Evolutionary conservation across 306 rosid species (phyloP).

Genomic region (Gynostemma pentaphyllum): DNA sequence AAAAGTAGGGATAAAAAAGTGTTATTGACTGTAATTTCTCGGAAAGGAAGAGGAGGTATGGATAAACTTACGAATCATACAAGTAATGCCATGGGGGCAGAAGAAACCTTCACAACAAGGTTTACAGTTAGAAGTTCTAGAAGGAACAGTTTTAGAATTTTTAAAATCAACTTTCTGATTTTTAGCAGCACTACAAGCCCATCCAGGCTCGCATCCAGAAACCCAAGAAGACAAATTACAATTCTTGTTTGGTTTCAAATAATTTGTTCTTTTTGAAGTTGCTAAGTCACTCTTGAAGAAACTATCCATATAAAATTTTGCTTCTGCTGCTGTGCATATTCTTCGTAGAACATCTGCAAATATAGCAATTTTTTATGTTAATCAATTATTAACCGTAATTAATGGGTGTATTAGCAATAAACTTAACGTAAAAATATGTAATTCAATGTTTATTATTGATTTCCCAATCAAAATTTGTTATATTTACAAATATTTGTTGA

Average conservation of each 20-base stretch:
- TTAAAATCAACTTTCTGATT: slow-evolving; percentile 43
- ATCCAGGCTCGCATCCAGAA: slow-evolving; percentile 93
- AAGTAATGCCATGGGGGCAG: slow-evolving; percentile 87
- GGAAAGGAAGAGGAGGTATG: neutral
- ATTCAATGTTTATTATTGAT: too few relatives aligned
- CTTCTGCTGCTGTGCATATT: slow-evolving; percentile 66
- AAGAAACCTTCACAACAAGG: slow-evolving; percentile 98
- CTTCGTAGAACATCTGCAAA: slow-evolving; percentile 49
- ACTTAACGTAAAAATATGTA: too few relatives aligned
- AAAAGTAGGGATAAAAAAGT: too few relatives aligned
- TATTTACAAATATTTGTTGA: too few relatives aligned
- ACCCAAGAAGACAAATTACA: slow-evolving; percentile 69
- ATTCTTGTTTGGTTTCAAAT: slow-evolving; percentile 70
- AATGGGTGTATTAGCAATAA: too few relatives aligned
- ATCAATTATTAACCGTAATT: too few relatives aligned
- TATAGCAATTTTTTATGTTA: too few relatives aligned
- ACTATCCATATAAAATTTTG: slow-evolving; percentile 38
- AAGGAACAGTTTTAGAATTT: slow-evolving; percentile 42
- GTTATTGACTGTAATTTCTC: too few relatives aligned
- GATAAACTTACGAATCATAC: slow-evolving; percentile 83
- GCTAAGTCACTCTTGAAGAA: slow-evolving; percentile 15
- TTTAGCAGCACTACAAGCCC: slow-evolving; percentile 52
- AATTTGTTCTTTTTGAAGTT: slow-evolving; percentile 13
- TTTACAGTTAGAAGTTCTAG: slow-evolving; percentile 36
- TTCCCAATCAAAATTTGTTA: too few relatives aligned